Conservation (phyloP, 192 early-diverging fungal genomes). For the Obelidium mucronatum region DNA sequence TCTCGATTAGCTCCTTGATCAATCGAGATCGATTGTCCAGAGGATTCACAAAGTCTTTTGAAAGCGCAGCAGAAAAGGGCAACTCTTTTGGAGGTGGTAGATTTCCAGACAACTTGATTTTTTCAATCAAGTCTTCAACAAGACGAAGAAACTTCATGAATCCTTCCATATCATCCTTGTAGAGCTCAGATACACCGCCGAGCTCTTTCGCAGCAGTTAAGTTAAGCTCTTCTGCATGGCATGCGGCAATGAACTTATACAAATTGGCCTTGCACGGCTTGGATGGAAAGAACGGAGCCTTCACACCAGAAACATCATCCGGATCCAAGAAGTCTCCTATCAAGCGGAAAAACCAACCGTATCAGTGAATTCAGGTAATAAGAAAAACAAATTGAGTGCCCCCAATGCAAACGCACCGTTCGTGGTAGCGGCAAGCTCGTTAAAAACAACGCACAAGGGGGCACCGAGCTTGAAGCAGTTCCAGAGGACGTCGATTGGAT, state of each 20-base stretch:
- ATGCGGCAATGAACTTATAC: conserved; percentile 87
- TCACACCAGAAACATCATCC: conserved; percentile 44
- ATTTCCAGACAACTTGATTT: conserved; percentile 73
- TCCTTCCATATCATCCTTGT: conserved; percentile 94
- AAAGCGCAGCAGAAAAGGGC: conserved; percentile 45
- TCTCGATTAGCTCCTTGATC: conserved; percentile 89
- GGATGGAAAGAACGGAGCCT: conserved; percentile 32
- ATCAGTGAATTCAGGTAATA: too few species aligned
- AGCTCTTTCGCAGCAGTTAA: conserved; percentile 72
- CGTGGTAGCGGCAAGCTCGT: conserved; percentile 46
- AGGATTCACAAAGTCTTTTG: conserved; percentile 47
- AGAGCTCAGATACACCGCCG: conserved; percentile 87
- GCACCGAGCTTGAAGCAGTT: conserved; percentile 39
- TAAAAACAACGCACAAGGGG: conserved; percentile 56
- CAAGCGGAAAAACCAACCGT: too few species aligned
- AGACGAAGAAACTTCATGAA: conserved; percentile 94
- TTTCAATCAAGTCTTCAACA: conserved; percentile 78
- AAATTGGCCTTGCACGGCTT: conserved; percentile 85
- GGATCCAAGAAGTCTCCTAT: conserved; percentile 41
- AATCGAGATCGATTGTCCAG: conserved; percentile 89
- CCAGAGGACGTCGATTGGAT: neutral
- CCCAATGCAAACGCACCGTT: conserved; percentile 26
- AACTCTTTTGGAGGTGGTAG: conserved; percentile 60
- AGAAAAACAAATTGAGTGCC: too few species aligned
- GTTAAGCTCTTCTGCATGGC: conserved; percentile 62